Evolutionary conservation across 352 stramenopile species (phyloP).

Genomic region (Globisporangium spiculum): DNA sequence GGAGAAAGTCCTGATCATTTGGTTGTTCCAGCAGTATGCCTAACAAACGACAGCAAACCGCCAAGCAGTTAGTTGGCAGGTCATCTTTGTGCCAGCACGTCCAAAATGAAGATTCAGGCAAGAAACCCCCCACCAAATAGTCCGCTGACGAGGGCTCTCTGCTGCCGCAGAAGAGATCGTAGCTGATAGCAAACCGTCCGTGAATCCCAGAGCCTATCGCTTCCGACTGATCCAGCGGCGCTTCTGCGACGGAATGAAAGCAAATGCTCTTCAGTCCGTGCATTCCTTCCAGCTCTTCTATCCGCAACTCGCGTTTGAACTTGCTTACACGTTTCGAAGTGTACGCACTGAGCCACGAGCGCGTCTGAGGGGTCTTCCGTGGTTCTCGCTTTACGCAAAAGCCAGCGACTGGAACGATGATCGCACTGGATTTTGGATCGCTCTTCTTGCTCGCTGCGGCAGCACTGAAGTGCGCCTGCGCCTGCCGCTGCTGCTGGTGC

Average conservation of each 20-base stretch:
- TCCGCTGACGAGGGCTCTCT: conserved; percentile 6
- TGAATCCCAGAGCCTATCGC: not conserved
- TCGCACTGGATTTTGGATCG: conserved; percentile 30
- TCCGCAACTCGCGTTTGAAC: conserved; percentile 12
- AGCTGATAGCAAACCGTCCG: conserved; percentile 5
- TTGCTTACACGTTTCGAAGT: not conserved
- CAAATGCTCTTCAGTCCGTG: conserved; percentile 25
- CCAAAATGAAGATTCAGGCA: not conserved
- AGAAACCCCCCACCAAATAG: conserved; percentile 24
- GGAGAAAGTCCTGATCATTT: conserved; percentile 10
- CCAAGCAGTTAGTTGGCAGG: not conserved
- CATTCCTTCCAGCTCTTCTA: conserved; percentile 14
- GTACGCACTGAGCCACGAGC: conserved; percentile 6
- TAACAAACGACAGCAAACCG: conserved; percentile 8
- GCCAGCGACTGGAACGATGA: conserved; percentile 24
- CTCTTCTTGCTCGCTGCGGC: conserved; percentile 3
- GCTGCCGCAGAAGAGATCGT: conserved; percentile 28
- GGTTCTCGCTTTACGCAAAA: not conserved
- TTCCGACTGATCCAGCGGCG: not conserved
- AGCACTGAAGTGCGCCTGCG: conserved; percentile 19
- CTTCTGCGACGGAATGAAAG: conserved; percentile 18
- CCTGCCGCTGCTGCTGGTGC: conserved; percentile 30
- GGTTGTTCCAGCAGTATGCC: conserved; percentile 48
- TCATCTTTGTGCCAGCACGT: too few species aligned
- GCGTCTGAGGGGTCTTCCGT: not conserved